Conservation (phyloP, 2,329 filamentous ascomycete genomes). For the Penicillium capsulatum region DNA sequence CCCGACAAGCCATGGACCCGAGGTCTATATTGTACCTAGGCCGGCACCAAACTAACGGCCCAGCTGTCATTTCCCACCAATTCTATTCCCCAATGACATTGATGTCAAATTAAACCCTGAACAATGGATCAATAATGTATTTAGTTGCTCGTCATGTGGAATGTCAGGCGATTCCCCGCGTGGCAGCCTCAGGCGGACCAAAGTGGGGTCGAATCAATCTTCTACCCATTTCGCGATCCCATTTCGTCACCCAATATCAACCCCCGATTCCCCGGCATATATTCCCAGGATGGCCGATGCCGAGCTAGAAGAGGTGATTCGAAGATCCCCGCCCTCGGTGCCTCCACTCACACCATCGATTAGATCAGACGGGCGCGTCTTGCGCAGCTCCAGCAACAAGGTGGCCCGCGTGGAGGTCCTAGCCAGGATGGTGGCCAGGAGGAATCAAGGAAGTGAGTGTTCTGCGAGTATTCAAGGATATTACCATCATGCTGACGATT, state of each 20-base stretch:
- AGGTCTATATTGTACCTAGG: no score
- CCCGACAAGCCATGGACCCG: no score
- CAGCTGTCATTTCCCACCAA: no score
- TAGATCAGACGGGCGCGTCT: conserved; percentile 89
- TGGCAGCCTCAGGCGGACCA: conserved; percentile 19
- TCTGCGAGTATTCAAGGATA: background rate
- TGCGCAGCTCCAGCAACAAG: conserved; percentile 86
- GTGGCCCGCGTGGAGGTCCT: conserved; percentile 46
- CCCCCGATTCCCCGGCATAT: background rate
- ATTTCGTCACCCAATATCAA: background rate
- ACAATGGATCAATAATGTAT: no score
- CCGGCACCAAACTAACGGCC: no score
- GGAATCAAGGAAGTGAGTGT: conserved; percentile 60
- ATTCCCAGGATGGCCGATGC: conserved; percentile 57
- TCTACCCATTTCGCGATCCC: conserved; percentile 1
- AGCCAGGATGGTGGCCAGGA: conserved; percentile 52
- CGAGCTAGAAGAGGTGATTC: conserved; percentile 61
- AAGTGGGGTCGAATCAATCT: conserved; percentile 22
- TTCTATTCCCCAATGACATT: no score
- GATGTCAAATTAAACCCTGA: no score
- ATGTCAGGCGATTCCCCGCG: no score
- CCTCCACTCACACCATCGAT: conserved; percentile 6
- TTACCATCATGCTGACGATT: conserved; percentile 1
- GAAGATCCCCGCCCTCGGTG: conserved; percentile 3
- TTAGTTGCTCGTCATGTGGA: no score